Base-by-base conservation (phyloP, 139 green algal species). In the Choricystis sp. region DNA sequence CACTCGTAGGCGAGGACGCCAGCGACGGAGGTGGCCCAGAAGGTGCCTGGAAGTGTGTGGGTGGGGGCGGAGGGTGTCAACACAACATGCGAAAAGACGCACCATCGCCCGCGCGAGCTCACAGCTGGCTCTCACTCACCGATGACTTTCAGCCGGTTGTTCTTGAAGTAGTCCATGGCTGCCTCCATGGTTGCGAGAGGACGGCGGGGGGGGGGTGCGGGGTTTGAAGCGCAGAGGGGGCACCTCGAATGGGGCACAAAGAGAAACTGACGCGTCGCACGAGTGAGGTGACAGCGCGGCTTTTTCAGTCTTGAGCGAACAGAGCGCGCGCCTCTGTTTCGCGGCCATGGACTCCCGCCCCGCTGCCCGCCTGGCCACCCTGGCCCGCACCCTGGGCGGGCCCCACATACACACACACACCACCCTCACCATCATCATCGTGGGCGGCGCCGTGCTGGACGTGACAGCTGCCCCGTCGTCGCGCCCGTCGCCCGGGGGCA, bases 1-100 rank as follows among this genome's bases (percentile, higher is more conserved):
- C 76, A 82, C 63, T 82, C 62, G 31, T 83, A 82, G 1, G 75
- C 75, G 68, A 52, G 40, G 40, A 16, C 16, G 16, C 40, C 40
- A 16, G 40, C 40, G 40, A 52, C 40, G 40, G 40, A 52, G 40
- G 40, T 21, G 9, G 40, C 40, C 40, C 40, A 52, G 16, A 52
- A 52, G 40, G 16, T 52, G 40, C 40, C 40, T 52, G 40, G 40
- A 16, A 52, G 40, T 52, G 40, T 52, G 40, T 21, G 40, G 40
- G 40, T 21, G 40, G 40, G 40, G 40, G 40, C n/a, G n/a, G n/a
- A n/a, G 40, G 9, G 40, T 16, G 40, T 52, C 9, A 52, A 16
- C 40, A 16, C 9, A 52, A 52, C 40, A n/a, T n/a, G n/a, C n/a
- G 40, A 16, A 52, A 16, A 52, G 40, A 52, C 9, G 40, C 40